These are phyloP conservation scores for Chalciporus pseudorubinellus DNA, from an alignment of 768 basidiomycete genomes.

Conservation along the genomic window DNA sequence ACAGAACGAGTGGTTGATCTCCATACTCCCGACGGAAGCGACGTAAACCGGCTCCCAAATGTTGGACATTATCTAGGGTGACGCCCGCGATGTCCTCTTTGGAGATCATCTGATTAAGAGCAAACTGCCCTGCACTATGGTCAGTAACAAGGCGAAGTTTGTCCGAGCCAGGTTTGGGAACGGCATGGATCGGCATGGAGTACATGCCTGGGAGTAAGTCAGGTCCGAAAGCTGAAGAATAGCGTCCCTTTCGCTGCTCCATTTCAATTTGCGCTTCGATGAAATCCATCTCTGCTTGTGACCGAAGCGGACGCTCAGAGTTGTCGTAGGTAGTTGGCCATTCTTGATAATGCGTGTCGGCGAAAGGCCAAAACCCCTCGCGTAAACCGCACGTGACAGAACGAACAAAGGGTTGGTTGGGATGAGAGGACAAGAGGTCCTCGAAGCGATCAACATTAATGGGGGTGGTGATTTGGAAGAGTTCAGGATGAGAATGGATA, in stretches of 20 bases:
- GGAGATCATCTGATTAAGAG: too few relatives aligned
- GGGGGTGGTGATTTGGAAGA: conserved; percentile 39
- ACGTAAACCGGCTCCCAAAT: too few relatives aligned
- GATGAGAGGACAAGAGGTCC: conserved; percentile 30
- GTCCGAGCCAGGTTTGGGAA: conserved; percentile 41
- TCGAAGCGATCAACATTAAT: conserved; percentile 35
- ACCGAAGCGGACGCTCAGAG: conserved; percentile 17
- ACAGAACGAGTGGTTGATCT: too few relatives aligned
- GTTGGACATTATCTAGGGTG: too few relatives aligned
- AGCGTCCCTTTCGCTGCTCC: conserved; percentile 2
- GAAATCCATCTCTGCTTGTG: conserved; percentile 18
- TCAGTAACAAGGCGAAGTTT: conserved; percentile 39
- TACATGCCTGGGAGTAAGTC: conserved; percentile 41
- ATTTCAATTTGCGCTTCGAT: conserved; percentile 18
- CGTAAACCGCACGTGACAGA: conserved; percentile 35
- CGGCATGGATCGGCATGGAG: conserved; percentile 34
- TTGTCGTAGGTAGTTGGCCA: conserved; percentile 28
- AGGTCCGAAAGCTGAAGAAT: conserved; percentile 24
- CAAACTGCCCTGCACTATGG: conserved; percentile 34
- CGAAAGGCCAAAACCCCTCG: conserved; percentile 48
- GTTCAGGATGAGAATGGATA: conserved; percentile 21
- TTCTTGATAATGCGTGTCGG: conserved; percentile 19
- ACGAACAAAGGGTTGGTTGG: conserved; percentile 37
- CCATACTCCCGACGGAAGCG: too few relatives aligned
- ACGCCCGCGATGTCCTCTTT: too few relatives aligned